Conservation (phyloP, 169 alveolate species). For the Eimeria tenella region DNA sequence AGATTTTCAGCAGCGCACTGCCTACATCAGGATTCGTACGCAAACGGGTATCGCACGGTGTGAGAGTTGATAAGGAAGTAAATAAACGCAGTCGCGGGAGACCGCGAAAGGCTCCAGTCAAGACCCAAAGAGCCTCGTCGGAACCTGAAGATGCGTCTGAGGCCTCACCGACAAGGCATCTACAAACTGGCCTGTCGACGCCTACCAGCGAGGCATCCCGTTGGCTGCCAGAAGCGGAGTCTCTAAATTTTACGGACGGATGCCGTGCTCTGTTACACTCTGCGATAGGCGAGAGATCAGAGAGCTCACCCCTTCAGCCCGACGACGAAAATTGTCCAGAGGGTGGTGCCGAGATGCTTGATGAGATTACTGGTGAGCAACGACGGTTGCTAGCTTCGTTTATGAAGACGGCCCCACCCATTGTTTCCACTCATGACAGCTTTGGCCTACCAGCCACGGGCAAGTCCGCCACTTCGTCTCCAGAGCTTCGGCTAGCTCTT, state of each 20-base stretch:
- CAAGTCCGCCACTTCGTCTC: conserved; percentile 36
- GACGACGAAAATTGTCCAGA: conserved; percentile 25
- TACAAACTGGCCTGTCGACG: conserved; percentile 41
- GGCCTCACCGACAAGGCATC: conserved; percentile 29
- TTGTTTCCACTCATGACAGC: neutral
- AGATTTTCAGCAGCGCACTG: conserved; percentile 39
- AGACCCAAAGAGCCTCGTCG: conserved; percentile 15
- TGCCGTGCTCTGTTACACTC: conserved; percentile 34
- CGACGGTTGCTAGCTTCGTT: conserved; percentile 35
- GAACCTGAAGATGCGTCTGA: conserved; percentile 50
- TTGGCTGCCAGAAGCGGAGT: conserved; percentile 62
- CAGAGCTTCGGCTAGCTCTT: conserved; percentile 49
- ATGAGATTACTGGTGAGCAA: conserved; percentile 19
- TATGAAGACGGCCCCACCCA: conserved; percentile 36
- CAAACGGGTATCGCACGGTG: conserved; percentile 38
- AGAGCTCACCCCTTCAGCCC: conserved; percentile 10
- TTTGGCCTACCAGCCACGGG: conserved; percentile 29
- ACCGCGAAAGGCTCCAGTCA: conserved; percentile 42
- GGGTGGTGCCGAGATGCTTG: conserved; percentile 29
- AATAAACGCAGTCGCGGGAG: conserved; percentile 70
- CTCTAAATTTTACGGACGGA: conserved; percentile 9
- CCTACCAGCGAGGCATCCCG: conserved; percentile 56
- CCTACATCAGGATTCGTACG: conserved; percentile 45
- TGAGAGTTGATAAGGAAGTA: conserved; percentile 47
- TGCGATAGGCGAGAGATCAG: conserved; percentile 16